Evolutionary conservation across 2,329 filamentous ascomycete species (phyloP).

Genomic region (Dendryphion nanum): DNA sequence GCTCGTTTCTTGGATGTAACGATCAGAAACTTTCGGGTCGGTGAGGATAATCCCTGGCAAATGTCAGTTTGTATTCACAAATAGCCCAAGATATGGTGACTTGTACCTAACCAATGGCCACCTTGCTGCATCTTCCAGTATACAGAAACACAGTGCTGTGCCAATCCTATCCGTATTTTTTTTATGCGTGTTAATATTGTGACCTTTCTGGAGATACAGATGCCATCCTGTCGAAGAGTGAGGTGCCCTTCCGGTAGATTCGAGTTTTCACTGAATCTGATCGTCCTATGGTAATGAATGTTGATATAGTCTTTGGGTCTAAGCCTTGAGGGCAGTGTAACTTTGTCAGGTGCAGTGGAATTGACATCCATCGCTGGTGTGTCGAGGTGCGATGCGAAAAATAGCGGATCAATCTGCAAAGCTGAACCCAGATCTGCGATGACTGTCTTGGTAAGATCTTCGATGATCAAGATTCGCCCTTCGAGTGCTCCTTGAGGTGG

Average conservation of each 20-base stretch:
- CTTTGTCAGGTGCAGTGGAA: constrained; percentile 11
- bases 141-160: constrained; percentile 14
- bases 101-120: no score
- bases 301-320: constrained; percentile 7
- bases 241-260: background rate
- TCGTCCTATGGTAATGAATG: constrained; percentile 13
- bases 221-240: no score
- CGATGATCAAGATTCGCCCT: no score
- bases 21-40: no score
- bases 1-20: no score
- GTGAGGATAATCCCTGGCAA: no score
- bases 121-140: no score
- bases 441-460: constrained; percentile 45
- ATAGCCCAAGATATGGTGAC: no score
- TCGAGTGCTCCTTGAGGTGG: no score
- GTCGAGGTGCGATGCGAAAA: constrained; percentile 45
- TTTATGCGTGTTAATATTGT: constrained; percentile 14
- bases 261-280: constrained; percentile 1
- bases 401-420: constrained; percentile 45
- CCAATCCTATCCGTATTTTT: constrained; percentile 11
- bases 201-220: no score
- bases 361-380: constrained; percentile 6
- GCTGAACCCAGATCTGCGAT: constrained; percentile 41
- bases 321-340: constrained; percentile 15
- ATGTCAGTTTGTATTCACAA: no score